Base-by-base conservation (phyloP, 2,329 filamentous ascomycete species). In the Fusarium fujikuroi region DNA sequence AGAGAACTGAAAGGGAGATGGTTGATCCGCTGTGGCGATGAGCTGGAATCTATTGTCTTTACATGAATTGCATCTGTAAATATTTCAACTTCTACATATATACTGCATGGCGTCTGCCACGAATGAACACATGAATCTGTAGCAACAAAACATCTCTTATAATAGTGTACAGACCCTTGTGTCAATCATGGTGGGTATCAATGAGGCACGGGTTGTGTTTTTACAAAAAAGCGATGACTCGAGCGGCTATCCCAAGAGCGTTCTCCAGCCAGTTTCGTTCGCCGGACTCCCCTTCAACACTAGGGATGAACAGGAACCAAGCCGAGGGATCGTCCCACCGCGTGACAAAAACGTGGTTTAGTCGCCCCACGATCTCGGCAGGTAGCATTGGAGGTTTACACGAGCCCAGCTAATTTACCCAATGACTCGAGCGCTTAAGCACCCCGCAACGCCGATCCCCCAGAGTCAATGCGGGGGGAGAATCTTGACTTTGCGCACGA, bases 371-470 rank as follows among this genome's bases (percentile, higher is more conserved):
- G 39, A 43, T 37, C 28, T 25, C 10, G 40, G 40, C 40, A 68
- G 40, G 63, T 69, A 25, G 56, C 10, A 68, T 44, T 50, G 19
- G 42, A 39, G 8, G 32, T 21, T 34, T 30, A 42, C 23, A 61
- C 34, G 46, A 67, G 21, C n/a, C 23, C 12, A 25, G 16, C 7
- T 8, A 28, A 19, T n/a, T 15, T 11, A 39, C 2, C 14, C 30
- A 67, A 62, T 43, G 28, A 70, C 46, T 70, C 60, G 67, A 70
- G 67, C 67, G 67, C 67, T 70, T 70, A 60, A 15, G 10, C 60
- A 49, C 67, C 67, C 66, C 66, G 42, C 60, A 70, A 46, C 14
- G 67, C 53, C 60, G 67, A 70, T 70, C 67, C 60, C 65, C 53
- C 60, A 46, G 36, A 47, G 44, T 54, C 15, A n/a, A 25, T 42